Evolutionary conservation across 1,284 basidiomycete species (phyloP), one percentile per base, ranked within the genome.

Genomic region (Ustilago crameri): DNA sequence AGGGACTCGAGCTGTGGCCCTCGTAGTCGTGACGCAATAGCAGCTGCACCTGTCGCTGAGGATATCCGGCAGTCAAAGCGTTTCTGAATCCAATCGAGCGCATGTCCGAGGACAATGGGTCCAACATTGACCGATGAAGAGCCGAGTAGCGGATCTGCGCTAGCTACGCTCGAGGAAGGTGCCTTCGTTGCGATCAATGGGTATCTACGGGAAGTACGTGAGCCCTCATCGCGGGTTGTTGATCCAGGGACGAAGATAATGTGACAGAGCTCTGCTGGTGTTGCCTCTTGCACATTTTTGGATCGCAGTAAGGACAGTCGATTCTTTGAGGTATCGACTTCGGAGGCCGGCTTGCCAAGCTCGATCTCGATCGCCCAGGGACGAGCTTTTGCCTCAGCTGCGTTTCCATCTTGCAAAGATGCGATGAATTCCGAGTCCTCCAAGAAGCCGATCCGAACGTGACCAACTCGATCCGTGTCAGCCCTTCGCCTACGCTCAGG

Each of bases 21-120:
- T 24, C 49, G 34, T 14, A 73, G 41, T 22, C 46, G 60, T 12
- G 65, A 64, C 24, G 53, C 45, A 3, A 73, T 61, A 1, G 53
- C 48, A 35, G 64, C 57, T 22, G 50, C 57, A 15, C 70, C 60
- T 8, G 45, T 57, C n/a, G 55, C 54, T 4, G 56, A 53, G 0
- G 65, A 64, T 27, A 73, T 68, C 4, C 70, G 52, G 42, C 70
- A 73, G 44, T 73, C 70, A 45, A 73, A 73, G 5, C 70, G 45
- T 48, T 73, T 73, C 51, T 73, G 70, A 12, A 73, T 61, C 70
- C 70, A 73, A 20, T 73, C 70, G 5, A 73, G 45, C 18, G 70
- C 64, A 50, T 73, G 70, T 4, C 45, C 52, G 27, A 73, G 55
- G 34, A 73, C 54, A 3, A 52, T 20, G 2, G 60, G 64, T 3